Base-by-base conservation (phyloP, 345 rosid genomes). In the Passiflora organensis region DNA sequence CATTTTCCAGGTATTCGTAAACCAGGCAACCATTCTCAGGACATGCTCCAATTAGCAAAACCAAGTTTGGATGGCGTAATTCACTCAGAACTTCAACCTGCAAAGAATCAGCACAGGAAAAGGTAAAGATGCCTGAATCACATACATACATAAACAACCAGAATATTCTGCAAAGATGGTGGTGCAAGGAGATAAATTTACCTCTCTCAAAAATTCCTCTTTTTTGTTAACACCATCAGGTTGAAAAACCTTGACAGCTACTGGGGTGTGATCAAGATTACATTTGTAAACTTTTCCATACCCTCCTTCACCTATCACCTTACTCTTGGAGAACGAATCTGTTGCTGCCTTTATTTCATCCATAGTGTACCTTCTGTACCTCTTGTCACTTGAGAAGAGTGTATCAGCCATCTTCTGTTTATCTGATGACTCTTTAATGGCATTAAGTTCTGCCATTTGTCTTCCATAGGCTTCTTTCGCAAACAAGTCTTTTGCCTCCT, bases 221-320 rank as follows among this genome's bases (percentile, higher is more conserved):
- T 78, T 80, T 74, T 78, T 80, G 58, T 76, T 76, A 46, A 70
- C 21, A 19, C 82, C 70, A 76, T 83, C 84, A 0, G 83, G 54
- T 48, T 55, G 53, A 51, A 91, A 78, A 76, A 87, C 80, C 80
- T 91, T 87, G 32, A 87, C 72, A 66, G 97, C 97, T 6, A 80
- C 96, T 18, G 91, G 91, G 15, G 87, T 87, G 60, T 70, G 89
- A 67, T 91, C 80, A 22, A 91, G 85, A 55, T 63, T 74, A 81
- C 96, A 77, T 74, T 77, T 85, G 75, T 91, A 91, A 36, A 91
- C 95, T 68, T 82, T 83, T 10, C 96, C 96, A n/a, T 80, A 91
- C 41, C 82, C 84, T 73, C 97, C 97, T 73, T 83, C 83, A 22
- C 96, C 97, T 51, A 91, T 87, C 52, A 87, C 67, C 23, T 76